Evolutionary conservation across 2,329 filamentous ascomycete genomes (phyloP).

Genomic region (Fusarium papillatum): DNA sequence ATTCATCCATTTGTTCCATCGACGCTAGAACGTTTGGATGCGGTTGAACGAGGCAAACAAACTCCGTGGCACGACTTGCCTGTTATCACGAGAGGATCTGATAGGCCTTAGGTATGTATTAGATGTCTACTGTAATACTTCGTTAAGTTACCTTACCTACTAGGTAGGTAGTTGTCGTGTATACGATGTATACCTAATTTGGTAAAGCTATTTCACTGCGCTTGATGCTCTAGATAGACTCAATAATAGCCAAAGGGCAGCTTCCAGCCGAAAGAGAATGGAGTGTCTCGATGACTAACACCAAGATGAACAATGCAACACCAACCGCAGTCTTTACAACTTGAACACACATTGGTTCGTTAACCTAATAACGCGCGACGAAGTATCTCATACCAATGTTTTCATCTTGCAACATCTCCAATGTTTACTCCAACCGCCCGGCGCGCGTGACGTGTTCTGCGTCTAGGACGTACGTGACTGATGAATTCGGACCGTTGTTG

Average conservation of each 20-base stretch:
- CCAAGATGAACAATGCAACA: background rate
- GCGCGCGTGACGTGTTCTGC: background rate
- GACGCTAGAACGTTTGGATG: background rate
- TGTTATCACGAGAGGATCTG: background rate
- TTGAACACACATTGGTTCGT: background rate
- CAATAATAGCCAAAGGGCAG: background rate
- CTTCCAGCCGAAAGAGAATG: background rate
- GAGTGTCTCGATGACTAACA: background rate
- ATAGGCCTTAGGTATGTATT: background rate
- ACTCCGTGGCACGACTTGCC: background rate
- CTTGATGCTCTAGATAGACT: background rate
- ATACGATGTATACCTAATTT: too few relatives aligned
- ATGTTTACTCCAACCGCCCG: background rate
- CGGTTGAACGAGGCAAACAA: slow-evolving; percentile 1
- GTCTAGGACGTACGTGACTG: background rate
- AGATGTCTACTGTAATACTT: background rate
- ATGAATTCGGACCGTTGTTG: background rate
- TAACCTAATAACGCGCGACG: background rate
- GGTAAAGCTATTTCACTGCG: background rate
- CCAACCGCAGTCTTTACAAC: background rate
- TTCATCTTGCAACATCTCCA: background rate
- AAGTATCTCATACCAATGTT: background rate
- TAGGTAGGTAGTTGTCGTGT: background rate
- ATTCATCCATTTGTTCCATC: background rate
- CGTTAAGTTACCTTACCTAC: background rate